These are phyloP conservation scores for Arthrobotrys iridis DNA, from an alignment of 2,329 filamentous ascomycete species.

Conservation along the genomic window DNA sequence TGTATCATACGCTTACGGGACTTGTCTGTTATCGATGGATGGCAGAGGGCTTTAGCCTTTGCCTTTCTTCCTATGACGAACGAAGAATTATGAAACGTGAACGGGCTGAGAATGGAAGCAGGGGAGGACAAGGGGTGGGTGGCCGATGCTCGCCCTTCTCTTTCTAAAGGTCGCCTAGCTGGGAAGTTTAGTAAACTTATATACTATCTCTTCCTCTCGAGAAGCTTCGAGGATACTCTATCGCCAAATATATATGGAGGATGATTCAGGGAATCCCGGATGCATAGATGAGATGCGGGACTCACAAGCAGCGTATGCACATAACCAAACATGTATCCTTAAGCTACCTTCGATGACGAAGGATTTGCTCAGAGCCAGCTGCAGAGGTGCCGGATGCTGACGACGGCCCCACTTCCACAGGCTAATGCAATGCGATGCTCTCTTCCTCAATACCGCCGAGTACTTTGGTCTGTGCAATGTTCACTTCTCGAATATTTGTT, in stretches of 20 bases:
- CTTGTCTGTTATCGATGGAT: conserved; percentile 9
- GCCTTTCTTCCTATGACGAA: conserved; percentile 24
- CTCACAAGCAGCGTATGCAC: background rate
- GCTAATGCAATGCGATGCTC: conserved; percentile 17
- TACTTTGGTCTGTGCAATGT: too few species aligned
- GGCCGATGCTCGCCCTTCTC: background rate
- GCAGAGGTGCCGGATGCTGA: conserved; percentile 25
- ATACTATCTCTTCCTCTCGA: background rate
- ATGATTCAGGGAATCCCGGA: background rate
- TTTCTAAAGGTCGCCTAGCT: background rate
- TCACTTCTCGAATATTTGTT: too few species aligned
- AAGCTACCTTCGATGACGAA: conserved; percentile 29
- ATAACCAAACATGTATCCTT: conserved; percentile 4
- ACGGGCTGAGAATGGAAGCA: conserved; percentile 16
- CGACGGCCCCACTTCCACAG: conserved; percentile 10
- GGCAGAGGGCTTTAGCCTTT: background rate
- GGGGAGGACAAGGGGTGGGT: conserved; percentile 18
- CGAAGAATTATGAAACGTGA: conserved; percentile 43
- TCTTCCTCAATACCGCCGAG: background rate
- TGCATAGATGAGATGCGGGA: conserved; percentile 1
- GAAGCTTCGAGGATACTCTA: too few species aligned
- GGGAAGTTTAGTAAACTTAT: background rate
- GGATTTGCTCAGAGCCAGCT: conserved; percentile 31
- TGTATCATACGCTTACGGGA: conserved; percentile 25
- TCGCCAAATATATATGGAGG: background rate